Evolutionary conservation across 163 green algal species (phyloP).

Genomic region (Chlamydomonas reinhardtii): DNA sequence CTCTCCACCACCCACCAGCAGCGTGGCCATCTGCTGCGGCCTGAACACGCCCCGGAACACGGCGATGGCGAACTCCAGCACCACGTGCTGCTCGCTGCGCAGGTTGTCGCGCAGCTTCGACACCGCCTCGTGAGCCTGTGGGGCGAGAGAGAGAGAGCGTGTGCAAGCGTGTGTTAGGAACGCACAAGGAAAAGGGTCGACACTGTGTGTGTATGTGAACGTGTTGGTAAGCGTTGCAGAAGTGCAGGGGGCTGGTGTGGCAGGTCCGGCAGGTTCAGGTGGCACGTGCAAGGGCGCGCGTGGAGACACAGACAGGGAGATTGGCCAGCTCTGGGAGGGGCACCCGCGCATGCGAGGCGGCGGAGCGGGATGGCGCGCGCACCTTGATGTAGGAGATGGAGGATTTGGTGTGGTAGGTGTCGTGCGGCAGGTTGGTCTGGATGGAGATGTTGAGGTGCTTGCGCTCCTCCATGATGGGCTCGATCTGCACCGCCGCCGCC

Average conservation of each 20-base stretch:
- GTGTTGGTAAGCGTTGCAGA: too few species aligned
- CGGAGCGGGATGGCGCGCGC: too few species aligned
- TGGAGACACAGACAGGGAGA: too few species aligned
- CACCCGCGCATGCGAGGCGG: too few species aligned
- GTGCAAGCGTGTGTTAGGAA: background rate
- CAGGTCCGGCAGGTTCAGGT: too few species aligned
- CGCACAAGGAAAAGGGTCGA: too few species aligned
- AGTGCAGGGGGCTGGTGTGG: too few species aligned
- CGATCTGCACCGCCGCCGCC: constrained; percentile 57
- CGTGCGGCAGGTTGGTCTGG: constrained; percentile 75
- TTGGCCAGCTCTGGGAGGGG: too few species aligned
- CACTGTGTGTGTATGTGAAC: too few species aligned
- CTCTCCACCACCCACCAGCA: constrained; percentile 56
- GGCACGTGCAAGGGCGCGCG: too few species aligned
- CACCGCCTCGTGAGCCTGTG: constrained; percentile 71
- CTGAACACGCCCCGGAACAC: constrained; percentile 54
- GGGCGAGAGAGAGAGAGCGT: background rate
- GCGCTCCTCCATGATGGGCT: constrained; percentile 76
- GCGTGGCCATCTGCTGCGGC: constrained; percentile 63
- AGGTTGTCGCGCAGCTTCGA: constrained; percentile 78
- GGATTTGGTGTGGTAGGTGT: constrained; percentile 75
- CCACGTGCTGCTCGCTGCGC: constrained; percentile 70
- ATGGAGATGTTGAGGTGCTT: constrained; percentile 77
- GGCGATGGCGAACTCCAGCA: constrained; percentile 73
- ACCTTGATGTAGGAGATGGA: constrained; percentile 78